Conservation (phyloP, 495 filamentous ascomycete species). For the Aspergillus nanangensis region DNA sequence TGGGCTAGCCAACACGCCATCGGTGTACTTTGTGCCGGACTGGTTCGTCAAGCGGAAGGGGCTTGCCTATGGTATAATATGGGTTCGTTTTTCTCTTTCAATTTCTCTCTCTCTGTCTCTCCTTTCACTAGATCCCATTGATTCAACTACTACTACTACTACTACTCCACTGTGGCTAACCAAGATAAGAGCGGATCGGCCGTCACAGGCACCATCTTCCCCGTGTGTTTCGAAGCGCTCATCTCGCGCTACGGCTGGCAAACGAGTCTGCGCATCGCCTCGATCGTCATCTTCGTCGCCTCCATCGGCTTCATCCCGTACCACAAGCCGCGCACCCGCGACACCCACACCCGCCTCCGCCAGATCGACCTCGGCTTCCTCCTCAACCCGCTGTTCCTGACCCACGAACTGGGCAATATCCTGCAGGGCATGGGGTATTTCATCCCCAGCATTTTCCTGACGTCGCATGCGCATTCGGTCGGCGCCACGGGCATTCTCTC, state of each 20-base stretch:
- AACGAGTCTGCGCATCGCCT: slow-evolving; percentile 47
- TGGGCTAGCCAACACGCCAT: slow-evolving; percentile 40
- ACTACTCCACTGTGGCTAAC: not conserved
- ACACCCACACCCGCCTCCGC: slow-evolving; percentile 6
- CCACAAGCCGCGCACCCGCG: slow-evolving; percentile 45
- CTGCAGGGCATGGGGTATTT: slow-evolving; percentile 54
- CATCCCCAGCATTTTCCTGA: slow-evolving; percentile 53
- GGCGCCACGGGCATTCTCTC: slow-evolving; percentile 22
- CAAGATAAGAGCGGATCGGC: slow-evolving; percentile 33
- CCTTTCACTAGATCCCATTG: no score
- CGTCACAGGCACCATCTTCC: slow-evolving; percentile 39
- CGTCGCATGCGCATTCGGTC: slow-evolving; percentile 44
- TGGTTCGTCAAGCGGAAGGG: slow-evolving; percentile 50
- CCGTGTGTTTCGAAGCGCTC: slow-evolving; percentile 43
- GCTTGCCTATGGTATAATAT: slow-evolving; percentile 48
- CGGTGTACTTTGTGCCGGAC: slow-evolving; percentile 46
- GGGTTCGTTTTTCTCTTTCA: slow-evolving; percentile 15
- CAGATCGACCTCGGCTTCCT: slow-evolving; percentile 36
- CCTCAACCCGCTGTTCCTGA: slow-evolving; percentile 31
- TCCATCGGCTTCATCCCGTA: slow-evolving; percentile 51
- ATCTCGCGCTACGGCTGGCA: slow-evolving; percentile 48
- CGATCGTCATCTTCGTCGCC: slow-evolving; percentile 37
- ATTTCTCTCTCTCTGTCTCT: no score
- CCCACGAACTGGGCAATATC: slow-evolving; percentile 46
- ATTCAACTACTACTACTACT: no score